Evolutionary conservation across 352 stramenopile species (phyloP), one percentile per base, ranked within the genome.

Genomic region (Phytophthora tubulina): DNA sequence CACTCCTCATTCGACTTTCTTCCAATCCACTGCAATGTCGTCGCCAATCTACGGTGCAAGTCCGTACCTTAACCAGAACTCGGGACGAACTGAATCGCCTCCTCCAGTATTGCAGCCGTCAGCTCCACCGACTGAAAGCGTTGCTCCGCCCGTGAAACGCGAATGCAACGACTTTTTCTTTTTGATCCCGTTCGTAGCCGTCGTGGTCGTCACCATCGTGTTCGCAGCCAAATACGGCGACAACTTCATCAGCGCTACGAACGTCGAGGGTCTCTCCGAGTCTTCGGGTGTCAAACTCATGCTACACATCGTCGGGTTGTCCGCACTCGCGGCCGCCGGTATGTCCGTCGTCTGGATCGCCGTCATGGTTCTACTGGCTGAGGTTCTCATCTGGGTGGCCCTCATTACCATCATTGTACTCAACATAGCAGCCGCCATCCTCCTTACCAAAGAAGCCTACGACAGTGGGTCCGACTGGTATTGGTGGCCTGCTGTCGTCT

Each of bases 121-220:
- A 5, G 50, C 68, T 13, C 30, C 52, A 63, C 27, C 63, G 39
- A 44, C 45, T 45, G 57, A 61, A 46, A 70, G 3, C 31, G 44
- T 59, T 15, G 48, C 42, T 10, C 56, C 56, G 41, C 36, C 61
- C 6, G 56, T 63, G 8, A 73, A 81, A 63, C 81, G 81, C 70
- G 76, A 85, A 54, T 93, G 86, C 84, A 89, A 93, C 70, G 86
- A 93, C 71, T 67, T 96, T 15, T 79, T 94, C 64, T 93, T 94
- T 55, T 60, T 90, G 10, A 36, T 92, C 35, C 70, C 86, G n/a
- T 90, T 95, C 74, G 36, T 94, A 17, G 63, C 75, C 14, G 61
- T 90, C 48, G 78, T 91, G 9, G 60, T 82, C 33, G 62, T 84
- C 70, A 85, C 74, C 32, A 10, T 78, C 67, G 67, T 80, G 50